Conservation (phyloP, 2,329 filamentous ascomycete genomes). For the Xylaria sp. region DNA sequence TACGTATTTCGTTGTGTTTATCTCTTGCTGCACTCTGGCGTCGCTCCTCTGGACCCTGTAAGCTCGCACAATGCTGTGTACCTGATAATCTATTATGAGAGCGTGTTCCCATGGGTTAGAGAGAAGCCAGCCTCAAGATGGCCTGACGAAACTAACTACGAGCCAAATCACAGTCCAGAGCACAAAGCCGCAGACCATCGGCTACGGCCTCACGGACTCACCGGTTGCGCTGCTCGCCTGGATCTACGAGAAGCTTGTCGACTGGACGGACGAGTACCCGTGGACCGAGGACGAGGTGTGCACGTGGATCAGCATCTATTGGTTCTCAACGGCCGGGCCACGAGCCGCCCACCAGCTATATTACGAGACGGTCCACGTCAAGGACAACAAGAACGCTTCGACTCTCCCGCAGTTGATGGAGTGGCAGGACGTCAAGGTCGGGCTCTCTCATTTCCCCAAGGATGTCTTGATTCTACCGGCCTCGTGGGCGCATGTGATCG, state of each 20-base stretch:
- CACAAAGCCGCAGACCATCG: slow-evolving; percentile 74
- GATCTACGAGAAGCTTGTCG: slow-evolving; percentile 80
- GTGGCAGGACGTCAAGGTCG: slow-evolving; percentile 50
- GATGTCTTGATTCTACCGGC: slow-evolving; percentile 56
- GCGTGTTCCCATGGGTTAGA: background rate
- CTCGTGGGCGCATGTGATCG: slow-evolving; percentile 57
- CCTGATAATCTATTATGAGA: background rate
- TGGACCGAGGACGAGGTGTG: slow-evolving; percentile 80
- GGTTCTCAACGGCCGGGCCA: slow-evolving; percentile 71
- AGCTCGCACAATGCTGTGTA: background rate
- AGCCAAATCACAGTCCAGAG: slow-evolving; percentile 51
- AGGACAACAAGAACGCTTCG: slow-evolving; percentile 59
- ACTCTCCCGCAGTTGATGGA: slow-evolving; percentile 12
- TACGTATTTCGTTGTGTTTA: slow-evolving; percentile 1
- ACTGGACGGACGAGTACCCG: slow-evolving; percentile 74
- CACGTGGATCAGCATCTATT: slow-evolving; percentile 77
- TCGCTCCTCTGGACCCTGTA: background rate
- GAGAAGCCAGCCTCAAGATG: too few relatives aligned
- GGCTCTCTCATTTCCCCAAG: slow-evolving; percentile 55
- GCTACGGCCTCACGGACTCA: slow-evolving; percentile 70
- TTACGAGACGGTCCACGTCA: slow-evolving; percentile 64
- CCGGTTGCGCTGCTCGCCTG: slow-evolving; percentile 75
- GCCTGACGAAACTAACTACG: background rate
- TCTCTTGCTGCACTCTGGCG: too few relatives aligned
- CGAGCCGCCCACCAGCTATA: slow-evolving; percentile 71